Conservation (phyloP, 306 rosid genomes). For the Quercus mongolica region DNA sequence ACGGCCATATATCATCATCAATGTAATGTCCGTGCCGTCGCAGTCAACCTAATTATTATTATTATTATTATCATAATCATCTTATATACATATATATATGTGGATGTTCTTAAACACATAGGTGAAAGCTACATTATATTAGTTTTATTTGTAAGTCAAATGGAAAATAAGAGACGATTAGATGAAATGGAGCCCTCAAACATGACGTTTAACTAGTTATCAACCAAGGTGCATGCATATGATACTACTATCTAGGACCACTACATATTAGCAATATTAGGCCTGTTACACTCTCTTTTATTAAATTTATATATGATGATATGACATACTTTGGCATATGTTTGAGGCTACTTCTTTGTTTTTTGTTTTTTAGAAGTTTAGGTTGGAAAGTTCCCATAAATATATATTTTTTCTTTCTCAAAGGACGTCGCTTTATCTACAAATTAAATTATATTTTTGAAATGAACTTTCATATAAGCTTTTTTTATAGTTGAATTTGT, state of each 20-base stretch:
- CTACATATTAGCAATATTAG: background rate
- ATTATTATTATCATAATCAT: background rate
- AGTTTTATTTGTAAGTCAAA: constrained; percentile 14
- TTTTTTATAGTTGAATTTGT: background rate
- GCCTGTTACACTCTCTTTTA: constrained; percentile 1
- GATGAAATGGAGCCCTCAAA: constrained; percentile 46
- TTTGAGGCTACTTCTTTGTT: constrained; percentile 3
- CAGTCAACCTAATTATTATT: constrained; percentile 22
- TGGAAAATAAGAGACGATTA: constrained; percentile 18
- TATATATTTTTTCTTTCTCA: background rate
- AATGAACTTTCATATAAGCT: background rate
- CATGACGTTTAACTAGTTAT: constrained; percentile 28
- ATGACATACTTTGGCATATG: constrained; percentile 1
- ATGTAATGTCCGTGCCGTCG: constrained; percentile 9
- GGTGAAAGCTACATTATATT: background rate
- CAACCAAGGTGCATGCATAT: constrained; percentile 30
- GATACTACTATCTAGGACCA: background rate
- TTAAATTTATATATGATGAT: background rate
- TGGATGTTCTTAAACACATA: background rate
- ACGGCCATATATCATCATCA: constrained; percentile 37
- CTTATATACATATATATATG: background rate
- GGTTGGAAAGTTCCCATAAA: constrained; percentile 20
- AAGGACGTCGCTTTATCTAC: constrained; percentile 11
- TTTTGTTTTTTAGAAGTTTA: constrained; percentile 13
- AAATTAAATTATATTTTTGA: background rate